Evolutionary conservation across 306 rosid genomes (phyloP), one percentile per base, ranked within the genome.

Genomic region (Ammopiptanthus mongolicus): DNA sequence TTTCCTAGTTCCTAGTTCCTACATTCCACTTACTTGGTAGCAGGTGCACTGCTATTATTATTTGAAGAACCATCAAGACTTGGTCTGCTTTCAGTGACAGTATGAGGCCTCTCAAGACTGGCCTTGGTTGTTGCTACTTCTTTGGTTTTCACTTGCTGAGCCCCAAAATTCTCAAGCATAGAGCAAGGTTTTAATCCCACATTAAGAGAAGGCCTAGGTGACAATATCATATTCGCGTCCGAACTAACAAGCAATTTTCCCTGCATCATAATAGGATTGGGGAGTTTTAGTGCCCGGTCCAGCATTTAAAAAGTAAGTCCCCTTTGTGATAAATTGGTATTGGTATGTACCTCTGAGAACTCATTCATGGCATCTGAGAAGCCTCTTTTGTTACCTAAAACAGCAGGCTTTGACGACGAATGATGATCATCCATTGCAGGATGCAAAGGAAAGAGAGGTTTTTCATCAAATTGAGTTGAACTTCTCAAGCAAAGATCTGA

Each of bases 341-440:
- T 90, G 31, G 44, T 13, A 78, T 77, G 88, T 76, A 90, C 98
- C 97, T 90, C 89, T 2, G 92, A 41, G 85, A 87, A 84, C 51
- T 55, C 96, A 76, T 78, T 76, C 95, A 93, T 93, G 41, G 89
- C 95, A 86, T 87, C 98, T 21, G 91, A 84, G 79, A 90, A 93
- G 31, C 92, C 98, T 85, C 98, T 87, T 84, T 93, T 93, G 84
- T 79, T 90, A 56, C 98, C 97, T 18, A 88, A 83, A 80, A 82
- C 81, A 65, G 83, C 80, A 52, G 80, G 36, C 84, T 90, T 93
- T 47, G 84, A 72, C 6, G 82, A 78, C 46, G 85, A 65, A 71
- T 80, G 71, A 73, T 78, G 89, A 79, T 66, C 94, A 78, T 88
- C 92, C 2, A 25, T 81, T 46, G 76, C 71, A 44, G 95, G 91